A percentile compares a stretch with the other conserved stretches of the same genome.
phyloP scores from a whole-genome alignment of 768 basidiomycete species.

The Auriscalpium microsporum region DNA sequence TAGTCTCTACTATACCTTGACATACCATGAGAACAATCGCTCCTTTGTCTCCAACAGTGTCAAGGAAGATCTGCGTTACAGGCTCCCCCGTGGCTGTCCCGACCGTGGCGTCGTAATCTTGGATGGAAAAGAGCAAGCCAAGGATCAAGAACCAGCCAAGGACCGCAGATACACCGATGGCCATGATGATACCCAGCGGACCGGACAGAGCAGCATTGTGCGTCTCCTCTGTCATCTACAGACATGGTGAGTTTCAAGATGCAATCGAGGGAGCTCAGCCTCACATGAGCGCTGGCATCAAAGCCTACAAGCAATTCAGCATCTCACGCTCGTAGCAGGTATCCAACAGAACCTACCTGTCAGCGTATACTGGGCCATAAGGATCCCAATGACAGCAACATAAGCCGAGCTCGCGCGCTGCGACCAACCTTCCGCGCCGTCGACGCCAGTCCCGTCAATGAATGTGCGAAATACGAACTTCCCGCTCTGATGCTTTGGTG shows the following conservation, averaged over 20 bases:
- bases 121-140: slow-evolving; percentile 69
- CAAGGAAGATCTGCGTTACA: slow-evolving; percentile 71
- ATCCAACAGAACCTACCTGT: slow-evolving; percentile 38
- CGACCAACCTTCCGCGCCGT: slow-evolving; percentile 47
- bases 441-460: slow-evolving; percentile 56
- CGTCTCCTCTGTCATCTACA: slow-evolving; percentile 73
- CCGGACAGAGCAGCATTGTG: slow-evolving; percentile 53
- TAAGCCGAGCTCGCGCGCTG: slow-evolving; percentile 60
- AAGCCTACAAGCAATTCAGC: slow-evolving; percentile 37
- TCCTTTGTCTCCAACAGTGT: slow-evolving; percentile 65
- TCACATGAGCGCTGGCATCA: slow-evolving; percentile 64
- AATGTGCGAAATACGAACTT: slow-evolving; percentile 65
- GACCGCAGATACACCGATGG: slow-evolving; percentile 62
- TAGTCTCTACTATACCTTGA: neutral
- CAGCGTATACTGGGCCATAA: slow-evolving; percentile 72
- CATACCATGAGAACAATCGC: slow-evolving; percentile 66
- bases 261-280: slow-evolving; percentile 12
- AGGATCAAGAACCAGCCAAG: slow-evolving; percentile 72
- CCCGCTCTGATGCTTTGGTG: slow-evolving; percentile 60
- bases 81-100: slow-evolving; percentile 52
- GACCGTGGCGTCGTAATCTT: slow-evolving; percentile 53
- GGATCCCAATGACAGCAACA: slow-evolving; percentile 60
- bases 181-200: slow-evolving; percentile 58
- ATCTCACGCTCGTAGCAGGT: neutral
- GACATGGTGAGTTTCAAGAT: too few species aligned